phyloP scores from a whole-genome alignment of 371 early-diverging fungal species.

The Catenaria anguillulae region DNA sequence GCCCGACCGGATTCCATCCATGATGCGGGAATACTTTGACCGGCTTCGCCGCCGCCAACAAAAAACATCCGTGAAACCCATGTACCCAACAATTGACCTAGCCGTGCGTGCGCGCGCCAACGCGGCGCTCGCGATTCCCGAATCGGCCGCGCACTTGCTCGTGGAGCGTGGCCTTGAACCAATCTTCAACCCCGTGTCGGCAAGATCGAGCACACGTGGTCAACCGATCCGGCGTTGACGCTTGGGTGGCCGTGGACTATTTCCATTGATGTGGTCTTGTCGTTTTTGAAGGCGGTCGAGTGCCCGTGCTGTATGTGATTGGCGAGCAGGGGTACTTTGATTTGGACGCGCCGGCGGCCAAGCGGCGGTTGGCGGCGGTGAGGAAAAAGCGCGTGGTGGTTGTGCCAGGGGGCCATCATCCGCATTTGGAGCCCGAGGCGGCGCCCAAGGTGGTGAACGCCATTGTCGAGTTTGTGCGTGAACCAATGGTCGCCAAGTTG shows the following conservation, averaged over 20 bases:
- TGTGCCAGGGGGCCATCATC: background rate
- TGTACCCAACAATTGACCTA: background rate
- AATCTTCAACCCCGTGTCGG: background rate
- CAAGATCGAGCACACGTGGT: background rate
- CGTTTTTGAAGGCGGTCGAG: background rate
- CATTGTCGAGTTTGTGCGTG: background rate
- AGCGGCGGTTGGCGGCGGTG: background rate
- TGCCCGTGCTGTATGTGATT: background rate
- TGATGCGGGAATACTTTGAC: background rate
- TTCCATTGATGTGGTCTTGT: background rate
- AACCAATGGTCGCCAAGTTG: too few relatives aligned
- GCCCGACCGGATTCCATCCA: background rate
- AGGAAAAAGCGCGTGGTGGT: background rate
- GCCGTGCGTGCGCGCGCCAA: background rate
- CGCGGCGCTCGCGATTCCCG: background rate
- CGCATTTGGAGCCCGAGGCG: background rate
- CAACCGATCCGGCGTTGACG: background rate
- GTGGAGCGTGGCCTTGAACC: background rate
- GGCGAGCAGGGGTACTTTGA: background rate
- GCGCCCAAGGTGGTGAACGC: background rate
- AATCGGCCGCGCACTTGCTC: background rate
- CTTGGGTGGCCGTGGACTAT: background rate
- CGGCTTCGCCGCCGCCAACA: background rate
- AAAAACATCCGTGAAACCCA: background rate
- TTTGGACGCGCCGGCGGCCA: background rate